Evolutionary conservation across 2,329 filamentous ascomycete species (phyloP), one percentile per base, ranked within the genome.

Genomic region (Tolypocladium album): DNA sequence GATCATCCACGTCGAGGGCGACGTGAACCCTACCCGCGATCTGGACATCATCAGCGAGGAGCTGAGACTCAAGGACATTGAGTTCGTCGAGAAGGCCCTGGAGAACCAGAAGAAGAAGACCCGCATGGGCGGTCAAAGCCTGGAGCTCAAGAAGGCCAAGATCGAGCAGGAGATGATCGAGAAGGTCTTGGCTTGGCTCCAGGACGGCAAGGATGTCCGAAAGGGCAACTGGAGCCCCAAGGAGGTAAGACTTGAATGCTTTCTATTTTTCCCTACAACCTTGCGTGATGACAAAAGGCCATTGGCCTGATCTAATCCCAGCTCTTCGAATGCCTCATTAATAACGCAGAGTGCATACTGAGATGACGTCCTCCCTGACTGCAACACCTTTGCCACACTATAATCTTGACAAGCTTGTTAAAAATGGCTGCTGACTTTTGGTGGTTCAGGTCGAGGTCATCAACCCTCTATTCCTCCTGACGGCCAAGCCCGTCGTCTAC

Each of bases 1-100:
- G 79, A 99, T 99, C 70, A 97, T 97, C 69, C 94, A 99, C 83
- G 92, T 99, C 66, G 95, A 99, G 82, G 95, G 94, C 74, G 94
- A 99, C 70, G 95, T 99, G 69, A 90, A 99, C 78, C 95, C 94
- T 40, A 85, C 89, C 62, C 88, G 94, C 72, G 94, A 99, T 81
- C 78, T 99, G 67, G 89, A 91, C 71, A 99, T 99, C 75, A 97
- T 99, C 78, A 91, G 88, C 74, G 92, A 97, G 72, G 94, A 99
- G 79, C 81, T 99, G 71, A 87, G 93, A 64, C 87, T 97, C 75
- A 99, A 99, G 82, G 94, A 99, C 77, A 97, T 97, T 66, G 95
- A 99, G 80, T 99, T 97, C 73, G 87, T 90, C 62, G 92, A 96
- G 79, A 99, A 99, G 83, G 89, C 92, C 4, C 86, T 94, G 60